Percentiles rank a stretch among this genome's conserved stretches.
Evolutionary conservation across 108 stramenopile genomes (phyloP).

Genomic region (Nannochloropsis salina): DNA sequence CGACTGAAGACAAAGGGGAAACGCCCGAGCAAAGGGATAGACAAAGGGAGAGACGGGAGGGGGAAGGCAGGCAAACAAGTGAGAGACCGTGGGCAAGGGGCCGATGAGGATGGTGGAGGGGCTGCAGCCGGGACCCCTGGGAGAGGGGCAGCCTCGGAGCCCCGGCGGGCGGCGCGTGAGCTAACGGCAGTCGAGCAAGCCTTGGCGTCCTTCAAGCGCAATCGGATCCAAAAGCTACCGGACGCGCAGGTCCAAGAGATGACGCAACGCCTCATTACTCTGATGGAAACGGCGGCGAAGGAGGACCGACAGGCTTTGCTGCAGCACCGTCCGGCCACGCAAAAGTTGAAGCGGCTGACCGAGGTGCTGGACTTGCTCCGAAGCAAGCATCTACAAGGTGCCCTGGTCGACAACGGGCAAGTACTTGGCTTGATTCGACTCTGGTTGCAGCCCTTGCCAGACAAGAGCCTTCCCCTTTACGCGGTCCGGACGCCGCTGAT

Average conservation of each 20-base stretch:
- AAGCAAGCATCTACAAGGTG: constrained; percentile 4
- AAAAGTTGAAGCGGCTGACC: background rate
- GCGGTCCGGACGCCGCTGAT: background rate
- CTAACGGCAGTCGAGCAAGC: constrained; percentile 16
- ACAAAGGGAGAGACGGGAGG: background rate
- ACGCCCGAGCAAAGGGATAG: background rate
- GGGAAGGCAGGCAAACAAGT: background rate
- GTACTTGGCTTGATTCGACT: background rate
- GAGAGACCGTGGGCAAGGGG: background rate
- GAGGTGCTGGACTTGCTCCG: background rate
- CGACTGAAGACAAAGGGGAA: background rate
- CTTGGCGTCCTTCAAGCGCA: background rate
- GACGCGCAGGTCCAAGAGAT: background rate
- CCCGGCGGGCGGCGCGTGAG: background rate
- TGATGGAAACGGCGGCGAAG: background rate
- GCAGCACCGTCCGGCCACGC: background rate
- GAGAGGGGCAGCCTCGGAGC: background rate
- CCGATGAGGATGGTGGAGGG: background rate
- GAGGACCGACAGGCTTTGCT: background rate
- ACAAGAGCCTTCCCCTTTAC: background rate
- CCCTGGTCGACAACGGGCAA: constrained; percentile 16
- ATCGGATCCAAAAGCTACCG: background rate
- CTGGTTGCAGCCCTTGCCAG: background rate
- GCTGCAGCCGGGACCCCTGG: background rate
- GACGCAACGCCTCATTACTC: background rate